phyloP scores from a whole-genome alignment of 1,139 yeast species.

The Arxiozyma bovina region DNA sequence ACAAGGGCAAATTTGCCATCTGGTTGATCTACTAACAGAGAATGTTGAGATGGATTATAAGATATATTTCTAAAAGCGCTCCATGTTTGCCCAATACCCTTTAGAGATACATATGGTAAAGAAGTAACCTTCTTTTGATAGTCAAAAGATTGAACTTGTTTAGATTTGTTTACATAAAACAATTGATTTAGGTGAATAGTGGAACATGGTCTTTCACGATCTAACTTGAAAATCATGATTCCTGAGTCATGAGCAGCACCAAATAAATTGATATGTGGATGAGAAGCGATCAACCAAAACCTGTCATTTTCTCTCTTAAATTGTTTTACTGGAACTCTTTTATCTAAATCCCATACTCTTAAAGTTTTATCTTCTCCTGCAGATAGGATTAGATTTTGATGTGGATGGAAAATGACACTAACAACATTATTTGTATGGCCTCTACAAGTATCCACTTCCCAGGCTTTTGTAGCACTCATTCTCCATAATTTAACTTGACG shows the following conservation, averaged over 20 bases:
- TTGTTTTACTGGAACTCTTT: constrained; percentile 87
- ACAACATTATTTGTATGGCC: constrained; percentile 94
- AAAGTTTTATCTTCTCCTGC: constrained; percentile 97
- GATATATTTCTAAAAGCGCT: constrained; percentile 75
- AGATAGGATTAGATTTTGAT: constrained; percentile 83
- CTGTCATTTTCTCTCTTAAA: constrained; percentile 91
- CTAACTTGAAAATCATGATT: constrained; percentile 95
- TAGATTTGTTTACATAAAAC: constrained; percentile 72
- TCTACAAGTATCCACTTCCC: constrained; percentile 98
- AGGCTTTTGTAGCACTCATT: constrained; percentile 95
- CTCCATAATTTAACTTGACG: constrained; percentile 94
- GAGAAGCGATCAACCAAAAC: constrained; percentile 87
- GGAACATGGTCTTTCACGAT: constrained; percentile 93
- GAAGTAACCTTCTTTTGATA: constrained; percentile 52
- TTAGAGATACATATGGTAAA: constrained; percentile 73
- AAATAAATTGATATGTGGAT: constrained; percentile 82
- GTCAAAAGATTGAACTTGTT: constrained; percentile 76
- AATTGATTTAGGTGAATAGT: constrained; percentile 62
- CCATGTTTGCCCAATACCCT: constrained; percentile 81
- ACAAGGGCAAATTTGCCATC: constrained; percentile 64
- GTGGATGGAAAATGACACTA: constrained; percentile 86
- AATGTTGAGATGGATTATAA: constrained; percentile 86
- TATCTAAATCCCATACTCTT: constrained; percentile 94
- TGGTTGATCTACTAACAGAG: constrained; percentile 67
- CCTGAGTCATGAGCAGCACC: constrained; percentile 98